Base-by-base conservation (phyloP, 345 rosid species). In the Eucalyptus regnans region DNA sequence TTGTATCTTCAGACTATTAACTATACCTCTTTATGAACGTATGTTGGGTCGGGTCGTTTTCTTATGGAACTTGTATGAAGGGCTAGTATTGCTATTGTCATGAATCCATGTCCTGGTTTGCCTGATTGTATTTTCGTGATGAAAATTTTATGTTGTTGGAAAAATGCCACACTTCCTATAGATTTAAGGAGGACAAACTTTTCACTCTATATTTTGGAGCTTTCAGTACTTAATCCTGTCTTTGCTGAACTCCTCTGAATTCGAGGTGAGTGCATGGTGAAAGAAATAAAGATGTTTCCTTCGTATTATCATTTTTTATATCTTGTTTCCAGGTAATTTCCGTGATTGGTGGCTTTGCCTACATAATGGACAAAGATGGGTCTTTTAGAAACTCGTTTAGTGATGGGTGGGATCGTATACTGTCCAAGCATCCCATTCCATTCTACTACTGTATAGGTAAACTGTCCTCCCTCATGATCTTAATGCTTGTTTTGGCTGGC, bases 401-500 rank as follows among this genome's bases (percentile, higher is more conserved):
- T 91, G 98, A 96, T 92, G 95, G 96, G 64, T 98, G 98, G 99
- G 99, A 98, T 91, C 98, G 97, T 79, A 94, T 96, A 86, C 88
- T 96, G 88, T 96, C 99, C 16, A 98, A 93, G 87, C 99, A 96
- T 93, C 99, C 99, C 54, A 93, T 96, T 88, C 99, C 99, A 23
- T 98, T 98, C 91, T 98, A 95, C 89, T 98, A 98, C 86, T 96
- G 99, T 92, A 94, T 98, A 37, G 99, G 99, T 98, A 93, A 50
- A 41, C 11, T 58, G 18, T 87, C 48, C 48, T 58, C 64, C 17
- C 49, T n/a, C 49, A 87, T 62, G 22, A 41, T 16, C 12, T 58
- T 86, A 17, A 51, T 20, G 16, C 87, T n/a, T 50, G 48, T 76
- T 37, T 76, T 76, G 83, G 46, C 83, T 37, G 83, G 83, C 5